Base-by-base conservation (phyloP, 768 basidiomycete genomes). In the Mycena kentingensis region DNA sequence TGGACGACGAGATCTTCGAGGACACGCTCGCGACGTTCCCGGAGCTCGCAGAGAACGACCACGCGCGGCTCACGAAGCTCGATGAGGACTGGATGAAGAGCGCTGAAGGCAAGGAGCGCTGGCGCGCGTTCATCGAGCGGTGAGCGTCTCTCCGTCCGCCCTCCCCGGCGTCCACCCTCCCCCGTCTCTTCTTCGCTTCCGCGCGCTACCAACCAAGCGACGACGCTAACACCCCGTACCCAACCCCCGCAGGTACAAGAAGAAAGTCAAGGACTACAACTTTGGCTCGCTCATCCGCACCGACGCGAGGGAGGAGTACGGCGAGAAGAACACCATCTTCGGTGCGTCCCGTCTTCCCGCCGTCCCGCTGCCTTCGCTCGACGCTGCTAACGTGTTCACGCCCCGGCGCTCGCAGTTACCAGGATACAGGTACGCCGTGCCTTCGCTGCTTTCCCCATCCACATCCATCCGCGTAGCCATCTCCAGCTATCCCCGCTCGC, bases 51-150 rank as follows among this genome's bases (percentile, higher is more conserved):
- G 75, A 75, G 51, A 62, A 72, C 18, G 76, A 74, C 1, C 68
- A 86, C 49, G 73, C 71, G 36, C 77, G 74, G 45, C 67, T 81
- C 46, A 62, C 61, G 51, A 77, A 80, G 61, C 73, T 98, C 5
- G 87, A 96, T 67, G 97, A 99, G 69, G 88, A 94, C 2, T 84
- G 84, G 80, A 86, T 98, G 84, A 99, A 99, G 79, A 90, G 84
- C 55, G 70, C 77, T 1, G 80, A 82, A 8, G 93, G 90, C 45
- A 99, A 99, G 78, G 85, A 87, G 67, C 77, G 81, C 54, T 99
- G 97, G 97, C 77, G 96, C 43, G 81, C 80, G 6, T 98, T 96
- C 67, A 92, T 96, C 68, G 79, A 80, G 54, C 67, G 77, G 86
- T 93, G 63, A 54, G 72, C 58, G n/a, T n/a, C n/a, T n/a, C n/a